Evolutionary conservation across 345 rosid species (phyloP), one percentile per base, ranked within the genome.

Genomic region (Eucalyptus leucophloia): DNA sequence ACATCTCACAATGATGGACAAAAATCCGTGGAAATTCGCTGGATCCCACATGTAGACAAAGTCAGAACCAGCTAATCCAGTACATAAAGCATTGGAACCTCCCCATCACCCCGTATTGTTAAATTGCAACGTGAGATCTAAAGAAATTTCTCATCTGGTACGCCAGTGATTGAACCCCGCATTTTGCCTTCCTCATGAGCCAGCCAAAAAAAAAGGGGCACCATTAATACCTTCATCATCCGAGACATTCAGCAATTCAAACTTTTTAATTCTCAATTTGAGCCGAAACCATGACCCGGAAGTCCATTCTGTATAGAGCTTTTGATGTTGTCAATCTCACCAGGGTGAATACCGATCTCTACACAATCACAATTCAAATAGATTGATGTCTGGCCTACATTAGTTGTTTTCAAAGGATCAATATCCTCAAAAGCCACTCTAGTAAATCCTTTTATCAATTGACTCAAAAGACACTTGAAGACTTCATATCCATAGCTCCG

Each of bases 41-140:
- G 99, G 97, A 86, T 97, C 98, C 91, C 94, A 88, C 69, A 97
- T 88, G 89, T 93, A 92, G 88, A 96, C 88, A 92, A 98, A 93
- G 92, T 96, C 95, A 85, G 96, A 94, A 94, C 99, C 99, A 93
- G 99, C 98, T 77, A 92, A 91, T 91, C 96, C 90, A 90, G 97
- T 95, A 28, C 65, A 97, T 89, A 97, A 92, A 26, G 93, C 98
- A 94, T 98, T 96, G 88, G 98, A 97, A 93, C 98, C 98, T 88
- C 96, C 90, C 99, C 99, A 93, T 96, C 96, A 86, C 99, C 99
- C 44, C 98, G 99, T 90, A 95, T 92, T 50, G 96, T 88, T 82
- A 98, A 94, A 90, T 98, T 94, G 92, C 95, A 93, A 89, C 98
- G 96, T 86, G 97, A 94, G 90, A 97, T 93, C 89, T 40, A 92